Evolutionary conservation across 441 rosid species (phyloP).

Genomic region (Adansonia gregorii): DNA sequence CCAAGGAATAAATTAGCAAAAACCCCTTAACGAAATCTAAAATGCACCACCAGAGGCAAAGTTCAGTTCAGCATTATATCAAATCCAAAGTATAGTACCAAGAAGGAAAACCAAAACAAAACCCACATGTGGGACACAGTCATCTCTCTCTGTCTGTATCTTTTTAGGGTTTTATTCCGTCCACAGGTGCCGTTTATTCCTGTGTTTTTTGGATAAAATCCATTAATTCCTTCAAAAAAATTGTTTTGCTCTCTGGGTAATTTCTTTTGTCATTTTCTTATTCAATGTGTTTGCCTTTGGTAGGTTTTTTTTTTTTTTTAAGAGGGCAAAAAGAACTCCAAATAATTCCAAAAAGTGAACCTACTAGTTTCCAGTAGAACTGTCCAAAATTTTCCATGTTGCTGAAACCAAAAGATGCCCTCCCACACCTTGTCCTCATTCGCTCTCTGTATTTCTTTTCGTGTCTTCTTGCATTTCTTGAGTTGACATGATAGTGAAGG

Average conservation of each 20-base stretch:
- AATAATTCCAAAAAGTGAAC: slow-evolving; percentile 29
- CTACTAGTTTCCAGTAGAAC: slow-evolving; percentile 21
- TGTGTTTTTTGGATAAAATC: slow-evolving; percentile 24
- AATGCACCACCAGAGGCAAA: not conserved
- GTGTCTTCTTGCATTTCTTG: not conserved
- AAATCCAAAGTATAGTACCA: not conserved
- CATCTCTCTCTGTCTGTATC: slow-evolving; percentile 35
- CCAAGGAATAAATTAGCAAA: not conserved
- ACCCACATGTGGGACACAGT: slow-evolving; percentile 34
- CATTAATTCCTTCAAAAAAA: slow-evolving; percentile 15
- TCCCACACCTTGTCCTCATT: not conserved
- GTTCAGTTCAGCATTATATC: not conserved
- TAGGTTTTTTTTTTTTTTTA: not conserved
- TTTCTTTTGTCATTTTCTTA: slow-evolving; percentile 35
- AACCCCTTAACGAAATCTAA: not conserved
- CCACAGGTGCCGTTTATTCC: slow-evolving; percentile 29
- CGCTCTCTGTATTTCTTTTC: not conserved
- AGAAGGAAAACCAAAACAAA: too few relatives aligned
- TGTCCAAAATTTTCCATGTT: slow-evolving; percentile 18
- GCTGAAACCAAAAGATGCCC: slow-evolving; percentile 17
- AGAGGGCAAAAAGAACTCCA: not conserved
- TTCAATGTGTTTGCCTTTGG: slow-evolving; percentile 25
- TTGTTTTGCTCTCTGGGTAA: not conserved
- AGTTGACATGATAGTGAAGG: slow-evolving; percentile 24
- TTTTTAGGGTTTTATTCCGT: slow-evolving; percentile 38